Percentiles rank a stretch among this genome's conserved stretches.
phyloP scores from a whole-genome alignment of 352 stramenopile genomes.

The Phytophthora kernoviae region DNA sequence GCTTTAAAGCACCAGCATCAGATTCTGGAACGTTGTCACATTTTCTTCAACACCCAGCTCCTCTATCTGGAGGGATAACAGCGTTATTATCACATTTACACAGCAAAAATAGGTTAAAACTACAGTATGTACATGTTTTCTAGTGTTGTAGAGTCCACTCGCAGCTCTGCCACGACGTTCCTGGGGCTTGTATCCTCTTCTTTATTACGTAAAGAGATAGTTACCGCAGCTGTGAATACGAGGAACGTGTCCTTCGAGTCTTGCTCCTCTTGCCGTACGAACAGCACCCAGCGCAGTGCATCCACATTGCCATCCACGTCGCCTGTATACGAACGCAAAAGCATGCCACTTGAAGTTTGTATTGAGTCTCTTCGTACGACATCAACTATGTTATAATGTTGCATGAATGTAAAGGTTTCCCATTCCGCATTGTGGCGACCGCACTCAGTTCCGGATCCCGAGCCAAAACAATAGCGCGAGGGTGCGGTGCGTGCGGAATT shows the following conservation, averaged over 20 bases:
- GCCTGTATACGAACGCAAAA: constrained; percentile 43
- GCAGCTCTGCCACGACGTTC: constrained; percentile 41
- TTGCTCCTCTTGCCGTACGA: constrained; percentile 34
- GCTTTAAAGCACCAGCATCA: constrained; percentile 38
- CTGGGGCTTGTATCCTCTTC: neutral
- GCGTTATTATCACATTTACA: neutral
- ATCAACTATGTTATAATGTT: neutral
- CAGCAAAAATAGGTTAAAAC: neutral
- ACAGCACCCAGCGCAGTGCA: constrained; percentile 44
- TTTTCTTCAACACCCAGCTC: constrained; percentile 64
- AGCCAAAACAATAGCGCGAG: neutral
- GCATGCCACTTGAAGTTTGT: too few species aligned
- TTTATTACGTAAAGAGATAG: too few species aligned
- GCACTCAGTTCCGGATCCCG: neutral
- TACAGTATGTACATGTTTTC: constrained; percentile 35
- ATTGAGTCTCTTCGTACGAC: constrained; percentile 1
- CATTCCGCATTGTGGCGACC: neutral
- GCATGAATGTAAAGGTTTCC: neutral
- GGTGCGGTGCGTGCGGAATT: constrained; percentile 9
- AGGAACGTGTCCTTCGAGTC: constrained; percentile 17
- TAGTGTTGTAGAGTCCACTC: constrained; percentile 35
- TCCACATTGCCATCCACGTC: constrained; percentile 11
- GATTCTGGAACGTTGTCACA: constrained; percentile 27
- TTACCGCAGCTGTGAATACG: constrained; percentile 42
- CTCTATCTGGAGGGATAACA: constrained; percentile 39